A percentile compares a stretch with the other conserved stretches of the same genome.
Conservation (phyloP, 805 yeast genomes). For the Schwanniomyces pseudopolymorphus region DNA sequence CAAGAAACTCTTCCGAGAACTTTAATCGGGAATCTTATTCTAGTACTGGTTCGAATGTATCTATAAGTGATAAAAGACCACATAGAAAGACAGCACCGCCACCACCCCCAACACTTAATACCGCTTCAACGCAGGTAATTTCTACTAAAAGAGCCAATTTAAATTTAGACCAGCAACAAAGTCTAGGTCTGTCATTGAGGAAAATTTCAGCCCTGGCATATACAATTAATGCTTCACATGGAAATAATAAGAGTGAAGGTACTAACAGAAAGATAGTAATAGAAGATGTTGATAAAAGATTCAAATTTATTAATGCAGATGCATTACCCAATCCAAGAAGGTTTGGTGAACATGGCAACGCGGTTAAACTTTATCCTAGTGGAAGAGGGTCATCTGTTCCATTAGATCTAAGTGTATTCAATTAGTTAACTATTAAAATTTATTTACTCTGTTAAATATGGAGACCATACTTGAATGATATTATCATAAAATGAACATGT, state of each 20-base stretch:
- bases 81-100: constrained; percentile 32
- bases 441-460: constrained; percentile 8
- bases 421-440: not conserved
- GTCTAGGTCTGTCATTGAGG: constrained; percentile 51
- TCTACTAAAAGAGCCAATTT: constrained; percentile 5
- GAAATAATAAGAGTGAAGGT: constrained; percentile 16
- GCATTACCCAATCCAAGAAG: constrained; percentile 88
- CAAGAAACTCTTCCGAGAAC: not conserved
- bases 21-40: not conserved
- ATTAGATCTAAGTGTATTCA: constrained; percentile 50
- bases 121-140: not conserved
- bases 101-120: constrained; percentile 25
- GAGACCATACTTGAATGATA: constrained; percentile 74
- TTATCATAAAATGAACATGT: constrained; percentile 94
- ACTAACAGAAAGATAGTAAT: constrained; percentile 41
- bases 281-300: constrained; percentile 59
- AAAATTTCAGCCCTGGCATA: constrained; percentile 65
- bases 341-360: constrained; percentile 53
- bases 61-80: constrained; percentile 1
- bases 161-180: constrained; percentile 40
- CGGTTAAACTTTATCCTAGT: constrained; percentile 82
- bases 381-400: constrained; percentile 95
- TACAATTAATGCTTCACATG: constrained; percentile 50
- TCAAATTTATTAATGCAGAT: constrained; percentile 61
- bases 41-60: not conserved